Evolutionary conservation across 495 filamentous ascomycete species (phyloP).

Genomic region (Cudoniella acicularis): DNA sequence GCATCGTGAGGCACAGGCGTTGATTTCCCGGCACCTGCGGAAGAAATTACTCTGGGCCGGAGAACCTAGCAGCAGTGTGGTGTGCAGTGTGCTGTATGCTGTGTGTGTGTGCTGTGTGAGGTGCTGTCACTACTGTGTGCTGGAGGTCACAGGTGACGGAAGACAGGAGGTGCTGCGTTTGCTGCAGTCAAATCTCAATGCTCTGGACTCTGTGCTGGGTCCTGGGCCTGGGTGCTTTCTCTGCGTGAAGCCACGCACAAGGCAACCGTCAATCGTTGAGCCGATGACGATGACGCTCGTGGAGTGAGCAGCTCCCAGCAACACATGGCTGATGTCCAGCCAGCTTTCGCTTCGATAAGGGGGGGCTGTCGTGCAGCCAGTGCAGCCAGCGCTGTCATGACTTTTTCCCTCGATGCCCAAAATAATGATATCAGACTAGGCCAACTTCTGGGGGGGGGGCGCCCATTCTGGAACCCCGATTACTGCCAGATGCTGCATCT

Average conservation of each 20-base stretch:
- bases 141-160: too few relatives aligned
- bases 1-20: background rate
- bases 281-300: background rate
- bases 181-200: too few relatives aligned
- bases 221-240: background rate
- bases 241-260: background rate
- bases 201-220: background rate
- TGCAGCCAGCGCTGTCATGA: background rate
- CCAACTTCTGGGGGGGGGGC: background rate
- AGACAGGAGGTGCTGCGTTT: too few relatives aligned
- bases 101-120: too few relatives aligned
- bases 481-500: background rate
- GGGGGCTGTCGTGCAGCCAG: too few relatives aligned
- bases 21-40: slow-evolving; percentile 5
- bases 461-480: background rate
- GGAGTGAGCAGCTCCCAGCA: too few relatives aligned
- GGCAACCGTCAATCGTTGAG: background rate
- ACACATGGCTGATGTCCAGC: background rate
- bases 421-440: background rate
- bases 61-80: background rate
- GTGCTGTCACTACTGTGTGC: too few relatives aligned
- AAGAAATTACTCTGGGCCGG: background rate
- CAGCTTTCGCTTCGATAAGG: background rate
- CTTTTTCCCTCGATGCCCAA: background rate
- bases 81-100: too few relatives aligned